Evolutionary conservation across 129 eudicot genomes (phyloP).

Genomic region (Saussurea involucrata): DNA sequence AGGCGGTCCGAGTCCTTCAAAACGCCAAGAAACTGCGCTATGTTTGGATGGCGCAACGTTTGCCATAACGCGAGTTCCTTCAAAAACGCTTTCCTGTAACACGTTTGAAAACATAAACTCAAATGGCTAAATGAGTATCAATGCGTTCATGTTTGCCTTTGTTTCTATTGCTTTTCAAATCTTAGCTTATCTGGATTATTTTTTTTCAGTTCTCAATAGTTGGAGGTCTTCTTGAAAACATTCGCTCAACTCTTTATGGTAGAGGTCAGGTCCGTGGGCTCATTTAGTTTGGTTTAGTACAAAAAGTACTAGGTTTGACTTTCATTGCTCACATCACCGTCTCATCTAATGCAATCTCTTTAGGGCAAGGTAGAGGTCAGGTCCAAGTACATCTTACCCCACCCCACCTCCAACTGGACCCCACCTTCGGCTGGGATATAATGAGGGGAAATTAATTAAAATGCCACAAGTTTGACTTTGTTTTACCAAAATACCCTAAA

Average conservation of each 20-base stretch:
- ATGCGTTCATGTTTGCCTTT: background rate
- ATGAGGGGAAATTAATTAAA: too few relatives aligned
- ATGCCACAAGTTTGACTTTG: too few relatives aligned
- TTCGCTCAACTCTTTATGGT: too few relatives aligned
- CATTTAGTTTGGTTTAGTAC: background rate
- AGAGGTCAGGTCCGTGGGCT: background rate
- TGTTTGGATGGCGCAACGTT: conserved; percentile 65
- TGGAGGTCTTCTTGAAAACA: too few relatives aligned
- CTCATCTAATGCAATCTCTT: conserved; percentile 49
- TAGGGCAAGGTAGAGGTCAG: too few relatives aligned
- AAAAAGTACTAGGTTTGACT: conserved; percentile 1
- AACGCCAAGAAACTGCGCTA: conserved; percentile 77
- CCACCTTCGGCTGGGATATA: too few relatives aligned
- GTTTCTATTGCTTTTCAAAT: too few relatives aligned
- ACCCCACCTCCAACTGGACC: too few relatives aligned
- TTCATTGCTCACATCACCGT: conserved; percentile 43
- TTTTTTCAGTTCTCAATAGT: too few relatives aligned
- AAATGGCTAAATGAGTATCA: background rate
- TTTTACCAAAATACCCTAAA: too few relatives aligned
- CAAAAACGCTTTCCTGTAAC: conserved; percentile 50
- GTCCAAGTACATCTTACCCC: too few relatives aligned
- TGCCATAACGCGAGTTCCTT: conserved; percentile 71
- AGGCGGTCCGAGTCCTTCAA: conserved; percentile 55
- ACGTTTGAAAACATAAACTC: background rate
- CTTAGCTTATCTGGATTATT: too few relatives aligned